Conservation (phyloP, 139 green algal species). For the Picochlorum sp. region DNA sequence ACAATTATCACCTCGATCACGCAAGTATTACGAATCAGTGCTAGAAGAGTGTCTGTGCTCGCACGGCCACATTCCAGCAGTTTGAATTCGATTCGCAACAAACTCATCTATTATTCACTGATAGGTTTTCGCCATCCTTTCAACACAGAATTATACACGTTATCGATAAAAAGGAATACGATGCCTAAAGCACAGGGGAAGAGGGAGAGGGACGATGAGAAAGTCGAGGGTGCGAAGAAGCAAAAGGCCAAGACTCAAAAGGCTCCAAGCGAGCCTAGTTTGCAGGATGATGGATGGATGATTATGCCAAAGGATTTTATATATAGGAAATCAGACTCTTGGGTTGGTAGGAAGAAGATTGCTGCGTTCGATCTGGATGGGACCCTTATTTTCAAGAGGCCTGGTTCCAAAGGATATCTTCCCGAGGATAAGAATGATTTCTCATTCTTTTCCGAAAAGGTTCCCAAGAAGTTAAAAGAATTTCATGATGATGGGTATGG, state of each 20-base stretch:
- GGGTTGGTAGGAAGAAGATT: constrained; percentile 40
- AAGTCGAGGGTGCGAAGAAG: not conserved
- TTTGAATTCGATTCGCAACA: no score
- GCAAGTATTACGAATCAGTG: no score
- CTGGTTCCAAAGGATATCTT: no score
- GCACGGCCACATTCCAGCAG: no score
- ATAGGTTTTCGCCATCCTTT: no score
- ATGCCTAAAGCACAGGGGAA: no score
- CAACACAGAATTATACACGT: no score
- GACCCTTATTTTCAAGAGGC: constrained; percentile 49
- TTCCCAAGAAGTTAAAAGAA: not conserved
- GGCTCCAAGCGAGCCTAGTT: constrained; percentile 4
- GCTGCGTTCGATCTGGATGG: constrained; percentile 63
- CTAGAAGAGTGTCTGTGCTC: no score
- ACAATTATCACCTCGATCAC: no score
- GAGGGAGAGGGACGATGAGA: no score
- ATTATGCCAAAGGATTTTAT: constrained; percentile 19
- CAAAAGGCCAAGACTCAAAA: not conserved
- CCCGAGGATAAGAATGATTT: constrained; percentile 24
- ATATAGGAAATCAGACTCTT: constrained; percentile 13
- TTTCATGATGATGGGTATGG: constrained; percentile 1
- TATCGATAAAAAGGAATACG: no score
- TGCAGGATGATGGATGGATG: constrained; percentile 14
- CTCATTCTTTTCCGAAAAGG: not conserved
- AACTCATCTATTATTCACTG: no score